Conservation (phyloP, 1,284 basidiomycete species). For the Malassezia dermatis region DNA sequence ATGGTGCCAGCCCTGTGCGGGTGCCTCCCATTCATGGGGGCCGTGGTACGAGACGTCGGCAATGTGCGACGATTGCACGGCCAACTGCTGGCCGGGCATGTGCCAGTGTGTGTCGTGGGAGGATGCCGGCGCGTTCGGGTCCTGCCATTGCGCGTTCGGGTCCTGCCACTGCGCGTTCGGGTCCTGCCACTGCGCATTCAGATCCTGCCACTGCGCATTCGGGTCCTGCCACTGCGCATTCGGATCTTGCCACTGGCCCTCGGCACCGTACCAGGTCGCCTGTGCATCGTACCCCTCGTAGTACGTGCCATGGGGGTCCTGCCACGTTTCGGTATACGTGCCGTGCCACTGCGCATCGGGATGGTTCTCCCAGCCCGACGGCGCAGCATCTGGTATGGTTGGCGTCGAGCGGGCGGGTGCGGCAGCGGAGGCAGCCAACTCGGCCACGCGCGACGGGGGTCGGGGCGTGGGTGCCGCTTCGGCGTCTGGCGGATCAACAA, state of each 20-base stretch:
- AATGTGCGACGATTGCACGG: not conserved
- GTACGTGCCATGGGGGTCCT: not conserved
- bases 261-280: not conserved
- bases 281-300: not conserved
- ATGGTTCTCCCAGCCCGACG: not conserved
- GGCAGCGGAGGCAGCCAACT: not conserved
- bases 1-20: not conserved
- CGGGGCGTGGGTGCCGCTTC: not conserved
- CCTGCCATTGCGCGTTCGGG: not conserved
- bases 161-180: not conserved
- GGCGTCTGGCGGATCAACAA: not conserved
- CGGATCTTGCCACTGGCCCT: not conserved
- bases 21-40: not conserved
- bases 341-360: not conserved
- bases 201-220: not conserved
- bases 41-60: not conserved
- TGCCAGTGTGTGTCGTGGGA: not conserved
- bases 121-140: not conserved
- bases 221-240: not conserved
- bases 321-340: not conserved
- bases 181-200: not conserved
- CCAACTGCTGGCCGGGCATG: not conserved
- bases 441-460: not conserved
- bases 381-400: not conserved
- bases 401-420: not conserved